Base-by-base conservation (phyloP, 1,284 basidiomycete genomes). In the Ceratobasidium sp. region DNA sequence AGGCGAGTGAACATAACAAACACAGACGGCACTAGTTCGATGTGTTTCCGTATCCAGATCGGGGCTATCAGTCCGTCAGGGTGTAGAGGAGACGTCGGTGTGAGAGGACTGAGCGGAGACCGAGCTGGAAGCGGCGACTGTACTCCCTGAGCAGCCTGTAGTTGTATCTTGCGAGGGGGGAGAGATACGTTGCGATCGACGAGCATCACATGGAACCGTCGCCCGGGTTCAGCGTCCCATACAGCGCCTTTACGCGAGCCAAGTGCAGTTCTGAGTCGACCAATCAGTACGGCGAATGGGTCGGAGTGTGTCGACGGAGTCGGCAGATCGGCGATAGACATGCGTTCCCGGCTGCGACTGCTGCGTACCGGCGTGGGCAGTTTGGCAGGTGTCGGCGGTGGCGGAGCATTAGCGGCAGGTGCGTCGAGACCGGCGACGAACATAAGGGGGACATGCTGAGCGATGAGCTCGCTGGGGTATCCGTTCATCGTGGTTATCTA, bases 61-160 rank as follows among this genome's bases (percentile, higher is more conserved):
- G 97, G 97, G 0, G 97, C 96, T 77, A 99, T 95, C 66, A 99
- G 86, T 0, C 97, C 97, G 83, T 99, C 97, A 0, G 97, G 97
- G 83, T 95, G 90, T 17, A 98, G 87, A 0, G 97, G 97, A 0
- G 96, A 97, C 0, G 92, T 89, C 0, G 94, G 92, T 0, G 94
- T 95, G 38, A 98, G 86, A 0, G 97, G 97, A 0, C 95, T 98
- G 9, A 99, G 88, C 0, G 96, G 96, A 0, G 96, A 98, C 84
- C 96, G 95, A 15, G 89, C 84, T 44, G 69, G 69, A 9, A 71
- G 40, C 23, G 70, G 57, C 3, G 44, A 2, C 33, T 62, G 56
- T n/a, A n/a, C 33, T 26, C 70, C 46, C 77, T n/a, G 86, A 87
- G 77, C 89, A 89, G 68, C 38, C 40, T 13, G 86, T 87, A 56